Evolutionary conservation across 164 flowering plant species (phyloP).

Genomic region (Macadamia integrifolia): DNA sequence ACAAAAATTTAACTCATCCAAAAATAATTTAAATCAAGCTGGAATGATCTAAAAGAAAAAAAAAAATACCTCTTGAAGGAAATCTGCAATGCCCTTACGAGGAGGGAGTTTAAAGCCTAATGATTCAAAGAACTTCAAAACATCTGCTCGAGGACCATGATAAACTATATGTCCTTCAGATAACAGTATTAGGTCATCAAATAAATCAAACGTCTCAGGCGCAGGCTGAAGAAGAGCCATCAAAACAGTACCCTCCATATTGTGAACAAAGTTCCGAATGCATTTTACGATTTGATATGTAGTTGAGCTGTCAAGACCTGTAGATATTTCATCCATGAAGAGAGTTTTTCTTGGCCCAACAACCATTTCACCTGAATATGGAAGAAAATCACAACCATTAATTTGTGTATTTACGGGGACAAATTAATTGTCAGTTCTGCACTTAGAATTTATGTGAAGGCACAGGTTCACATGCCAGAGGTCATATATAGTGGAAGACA

Average conservation of each 20-base stretch:
- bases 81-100: slow-evolving; percentile 88
- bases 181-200: slow-evolving; percentile 77
- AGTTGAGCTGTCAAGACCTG: slow-evolving; percentile 97
- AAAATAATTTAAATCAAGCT: neutral
- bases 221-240: slow-evolving; percentile 96
- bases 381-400: neutral
- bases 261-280: slow-evolving; percentile 67
- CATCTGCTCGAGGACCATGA: slow-evolving; percentile 76
- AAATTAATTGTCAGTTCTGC: neutral
- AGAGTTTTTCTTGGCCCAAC: slow-evolving; percentile 93
- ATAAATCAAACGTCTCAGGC: slow-evolving; percentile 88
- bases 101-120: slow-evolving; percentile 73
- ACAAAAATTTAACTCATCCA: slow-evolving; percentile 3
- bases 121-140: slow-evolving; percentile 70
- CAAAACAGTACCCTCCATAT: slow-evolving; percentile 75
- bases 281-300: slow-evolving; percentile 89
- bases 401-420: no score
- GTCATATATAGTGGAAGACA: neutral
- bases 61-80: slow-evolving; percentile 80
- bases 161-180: slow-evolving; percentile 80
- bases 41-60: neutral
- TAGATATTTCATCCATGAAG: slow-evolving; percentile 98
- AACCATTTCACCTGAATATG: slow-evolving; percentile 73
- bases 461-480: neutral
- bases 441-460: neutral